Evolutionary conservation across 495 filamentous ascomycete genomes (phyloP), one percentile per base, ranked within the genome.

Genomic region (Hamigera avellanea): DNA sequence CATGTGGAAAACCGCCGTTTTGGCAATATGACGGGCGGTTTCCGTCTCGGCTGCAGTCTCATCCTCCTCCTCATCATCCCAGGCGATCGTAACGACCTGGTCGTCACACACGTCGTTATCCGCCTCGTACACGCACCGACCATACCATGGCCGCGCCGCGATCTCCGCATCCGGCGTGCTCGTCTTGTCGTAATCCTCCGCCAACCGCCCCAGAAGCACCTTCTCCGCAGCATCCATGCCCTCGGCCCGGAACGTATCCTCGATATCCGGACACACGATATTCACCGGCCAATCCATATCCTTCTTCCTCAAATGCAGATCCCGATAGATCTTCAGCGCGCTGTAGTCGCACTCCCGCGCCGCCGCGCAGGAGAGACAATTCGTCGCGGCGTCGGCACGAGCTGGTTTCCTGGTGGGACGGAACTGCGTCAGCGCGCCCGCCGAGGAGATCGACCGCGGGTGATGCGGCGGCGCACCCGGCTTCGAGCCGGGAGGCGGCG

Each of bases 1-100:
- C 91, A 96, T 95, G 53, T 94, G 89, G 56, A 96, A 81, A 5
- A 73, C 75, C 0, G 93, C 91, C 12, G 78, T 86, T 57, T 95
- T 96, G 9, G 83, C 73, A 6, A 75, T 77, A 36, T 74, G 71
- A 23, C 62, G 64, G 16, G 7, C 16, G 31, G 27, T 9, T 26
- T 27, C 4, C 9, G 8, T 16, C 8, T 14, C 9, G 9, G 16
- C 12, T 14, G 26, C 26, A 14, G 31, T 21, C 1, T 25, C 13
- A 15, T 81, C 77, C 32, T 36, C 17, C 14, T 32, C 13, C 13
- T 61, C 49, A 33, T 62, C 57, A 26, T 86, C 78, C 88, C 91
- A 96, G 2, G 69, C 73, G 15, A 95, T 73, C 0, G 79, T 87
- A 7, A 96, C 91, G 18, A 78, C 61, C 53, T 96, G 89, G 48